Evolutionary conservation across 73 alveolate species (phyloP), one percentile per base, ranked within the genome.

Genomic region (Tetrahymena borealis): DNA sequence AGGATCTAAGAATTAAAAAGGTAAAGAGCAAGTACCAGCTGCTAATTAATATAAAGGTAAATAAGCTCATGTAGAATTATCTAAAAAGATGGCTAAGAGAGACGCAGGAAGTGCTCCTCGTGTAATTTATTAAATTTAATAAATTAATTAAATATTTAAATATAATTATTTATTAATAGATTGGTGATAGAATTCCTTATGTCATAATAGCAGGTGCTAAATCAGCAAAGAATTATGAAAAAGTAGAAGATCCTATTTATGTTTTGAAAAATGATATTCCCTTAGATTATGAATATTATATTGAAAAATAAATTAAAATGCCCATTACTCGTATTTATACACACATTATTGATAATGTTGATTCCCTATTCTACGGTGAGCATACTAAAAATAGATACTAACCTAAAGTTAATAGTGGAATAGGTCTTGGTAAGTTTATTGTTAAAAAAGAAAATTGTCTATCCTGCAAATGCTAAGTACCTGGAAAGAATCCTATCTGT

Each of bases 11-110:
- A 91, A 39, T 91, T 79, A n/a, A 40, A 92, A 79, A 79, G 90
- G 90, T 79, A 92, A 91, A n/a, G n/a, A n/a, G 60, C 12, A n/a
- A 43, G 38, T 32, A 28, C 90, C 97, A 15, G 91, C 96, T 36
- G 78, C 85, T 28, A 40, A 93, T 90, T 91, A 91, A 40, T 99
- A 99, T 91, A 96, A 94, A 38, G 98, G 99, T 32, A 99, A 96
- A 92, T 98, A 98, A 95, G 99, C 99, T 15, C 99, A 99, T 97
- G 99, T 99, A 28, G 99, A 98, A 95, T 97, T 99, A 78, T 99
- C 99, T 40, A 99, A 99, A 94, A 97, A 97, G 93, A 99, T 99
- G 99, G 94, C 99, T 90, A 95, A 99, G 92, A 96, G 99, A 94
- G 99, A 95, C 91, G 97, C 94, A 9, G 97, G 96, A 28, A 93